Base-by-base conservation (phyloP, 352 stramenopile species). In the Phytophthora litchii region DNA sequence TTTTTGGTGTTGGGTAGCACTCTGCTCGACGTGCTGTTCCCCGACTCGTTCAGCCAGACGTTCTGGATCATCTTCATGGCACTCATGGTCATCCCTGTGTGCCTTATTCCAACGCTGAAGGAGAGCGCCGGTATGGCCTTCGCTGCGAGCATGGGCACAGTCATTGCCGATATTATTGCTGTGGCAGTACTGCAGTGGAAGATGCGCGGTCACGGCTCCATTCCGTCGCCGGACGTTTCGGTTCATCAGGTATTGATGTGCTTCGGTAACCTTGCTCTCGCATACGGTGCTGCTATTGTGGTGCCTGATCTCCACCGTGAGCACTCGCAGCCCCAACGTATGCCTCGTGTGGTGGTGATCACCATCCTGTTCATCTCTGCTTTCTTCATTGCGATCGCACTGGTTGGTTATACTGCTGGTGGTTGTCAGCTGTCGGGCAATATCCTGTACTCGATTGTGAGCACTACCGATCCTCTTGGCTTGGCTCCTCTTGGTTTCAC, bases 51-150 rank as follows among this genome's bases (percentile, higher is more conserved):
- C 49, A 59, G 51, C 4, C 34, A 57, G 25, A 66, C 58, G 27
- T 74, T 63, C 41, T 85, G 75, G 75, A 85, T 83, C 57, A 63
- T 80, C 27, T 57, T 85, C 41, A 85, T 84, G 75, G 73, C 70
- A 14, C 34, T 80, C 41, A 71, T 60, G 38, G 59, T 81, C 31
- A 46, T 80, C 14, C 75, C 73, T 0, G 55, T 84, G 4, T 74
- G 70, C 31, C 54, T 84, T 1, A 81, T 72, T 27, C 75, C 75
- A 45, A 84, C 75, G 17, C 50, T 84, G 16, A 82, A 84, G 61
- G 75, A 84, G 43, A 72, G 72, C 4, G 72, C 75, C 1, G 62
- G 54, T 11, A 71, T 74, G 25, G 77, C 74, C 3, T 79, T 83
- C 29, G 75, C 75, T 19, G 77, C 61, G 12, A 68, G 60, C 45